Evolutionary conservation across 352 stramenopile genomes (phyloP).

Genomic region (Peronosclerospora sorghi): DNA sequence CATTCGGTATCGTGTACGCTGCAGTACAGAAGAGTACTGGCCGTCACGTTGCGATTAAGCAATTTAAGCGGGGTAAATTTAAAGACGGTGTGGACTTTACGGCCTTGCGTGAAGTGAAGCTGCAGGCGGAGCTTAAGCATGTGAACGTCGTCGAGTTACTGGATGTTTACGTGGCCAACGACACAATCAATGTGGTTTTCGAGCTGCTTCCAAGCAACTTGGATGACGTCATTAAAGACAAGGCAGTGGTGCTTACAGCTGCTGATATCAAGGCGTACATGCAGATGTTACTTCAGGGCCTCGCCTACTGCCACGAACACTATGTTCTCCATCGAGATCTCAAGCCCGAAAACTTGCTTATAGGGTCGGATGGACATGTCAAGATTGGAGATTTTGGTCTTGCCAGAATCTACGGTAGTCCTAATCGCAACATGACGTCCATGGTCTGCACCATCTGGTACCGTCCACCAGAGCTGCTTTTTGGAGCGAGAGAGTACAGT

Average conservation of each 20-base stretch:
- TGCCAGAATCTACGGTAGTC: constrained; percentile 70
- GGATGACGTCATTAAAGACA: constrained; percentile 85
- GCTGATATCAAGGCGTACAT: constrained; percentile 84
- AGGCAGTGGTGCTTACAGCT: constrained; percentile 72
- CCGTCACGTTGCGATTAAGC: constrained; percentile 70
- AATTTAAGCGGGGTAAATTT: constrained; percentile 85
- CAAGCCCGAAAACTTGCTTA: constrained; percentile 84
- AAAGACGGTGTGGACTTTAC: constrained; percentile 86
- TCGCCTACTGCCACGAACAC: constrained; percentile 74
- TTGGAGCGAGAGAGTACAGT: constrained; percentile 77
- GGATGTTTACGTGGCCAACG: constrained; percentile 80
- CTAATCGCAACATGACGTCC: constrained; percentile 83
- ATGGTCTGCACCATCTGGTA: constrained; percentile 87
- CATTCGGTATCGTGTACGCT: constrained; percentile 81
- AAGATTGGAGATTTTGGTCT: constrained; percentile 87
- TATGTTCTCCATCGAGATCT: constrained; percentile 82
- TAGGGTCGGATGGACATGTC: constrained; percentile 63
- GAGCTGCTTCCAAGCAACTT: constrained; percentile 82
- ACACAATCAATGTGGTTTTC: constrained; percentile 86
- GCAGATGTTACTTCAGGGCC: constrained; percentile 70
- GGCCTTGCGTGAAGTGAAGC: constrained; percentile 81
- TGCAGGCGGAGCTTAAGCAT: constrained; percentile 81
- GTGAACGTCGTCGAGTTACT: constrained; percentile 78
- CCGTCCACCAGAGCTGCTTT: constrained; percentile 79
- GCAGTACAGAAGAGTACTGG: constrained; percentile 67